Percentiles rank a stretch among this genome's conserved stretches.
Evolutionary conservation across 176 grass and related monocot genomes (phyloP).

Genomic region (Oryza punctata): DNA sequence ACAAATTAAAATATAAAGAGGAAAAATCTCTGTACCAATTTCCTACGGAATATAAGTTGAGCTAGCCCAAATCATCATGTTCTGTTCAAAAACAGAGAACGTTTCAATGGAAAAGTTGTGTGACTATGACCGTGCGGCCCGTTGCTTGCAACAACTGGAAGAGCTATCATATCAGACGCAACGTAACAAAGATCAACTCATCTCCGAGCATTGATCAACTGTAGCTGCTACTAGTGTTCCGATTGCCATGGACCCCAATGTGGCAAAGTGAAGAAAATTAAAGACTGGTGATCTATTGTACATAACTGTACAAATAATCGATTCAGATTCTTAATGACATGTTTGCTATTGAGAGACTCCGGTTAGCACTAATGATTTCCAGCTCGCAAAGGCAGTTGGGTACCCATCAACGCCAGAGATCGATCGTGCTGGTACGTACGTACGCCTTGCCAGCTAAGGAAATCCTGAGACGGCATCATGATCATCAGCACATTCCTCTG

Average conservation of each 20-base stretch:
- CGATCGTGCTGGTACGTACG: conserved; percentile 30
- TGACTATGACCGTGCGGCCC: neutral
- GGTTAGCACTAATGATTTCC: conserved; percentile 4
- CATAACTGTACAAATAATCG: neutral
- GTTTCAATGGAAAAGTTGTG: neutral
- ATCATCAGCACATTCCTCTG: neutral
- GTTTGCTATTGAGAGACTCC: neutral
- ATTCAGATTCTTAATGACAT: neutral
- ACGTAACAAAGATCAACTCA: neutral
- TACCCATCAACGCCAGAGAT: neutral
- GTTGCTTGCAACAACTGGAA: neutral
- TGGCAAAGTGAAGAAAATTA: neutral
- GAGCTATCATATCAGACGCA: conserved; percentile 1
- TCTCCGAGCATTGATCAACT: conserved; percentile 27
- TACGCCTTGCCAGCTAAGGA: conserved; percentile 4
- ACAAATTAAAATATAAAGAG: neutral
- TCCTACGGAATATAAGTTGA: neutral
- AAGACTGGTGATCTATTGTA: neutral
- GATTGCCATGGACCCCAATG: conserved; percentile 36
- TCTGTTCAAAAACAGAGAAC: neutral
- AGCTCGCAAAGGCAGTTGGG: neutral
- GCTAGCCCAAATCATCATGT: neutral
- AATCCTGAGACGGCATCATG: neutral
- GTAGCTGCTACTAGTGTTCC: neutral
- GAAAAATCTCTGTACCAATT: neutral